Percentiles rank a stretch among this genome's conserved stretches.
Conservation (phyloP, 2,329 filamentous ascomycete species). For the Claviceps lovelessii region DNA sequence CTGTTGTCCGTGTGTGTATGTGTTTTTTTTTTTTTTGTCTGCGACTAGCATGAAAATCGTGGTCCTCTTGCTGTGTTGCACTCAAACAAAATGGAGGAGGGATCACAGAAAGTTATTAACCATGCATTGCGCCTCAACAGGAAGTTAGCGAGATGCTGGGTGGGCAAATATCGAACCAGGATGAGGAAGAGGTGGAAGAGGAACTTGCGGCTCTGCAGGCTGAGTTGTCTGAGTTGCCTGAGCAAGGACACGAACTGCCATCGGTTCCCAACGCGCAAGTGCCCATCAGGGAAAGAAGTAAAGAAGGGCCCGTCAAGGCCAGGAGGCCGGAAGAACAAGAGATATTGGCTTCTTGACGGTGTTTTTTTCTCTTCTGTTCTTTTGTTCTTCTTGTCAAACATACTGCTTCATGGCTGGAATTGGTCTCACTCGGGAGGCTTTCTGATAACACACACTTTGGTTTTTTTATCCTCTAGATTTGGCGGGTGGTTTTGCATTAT, state of each 20-base stretch:
- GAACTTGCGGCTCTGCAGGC: conserved; percentile 70
- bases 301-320: neutral
- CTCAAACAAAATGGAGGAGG: neutral
- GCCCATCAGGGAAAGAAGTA: conserved; percentile 8
- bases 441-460: neutral
- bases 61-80: too few relatives aligned
- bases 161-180: conserved; percentile 77
- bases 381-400: neutral
- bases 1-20: too few relatives aligned
- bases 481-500: conserved; percentile 1
- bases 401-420: neutral
- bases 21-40: too few relatives aligned
- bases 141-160: conserved; percentile 87
- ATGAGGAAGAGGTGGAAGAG: conserved; percentile 96
- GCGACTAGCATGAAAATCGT: too few relatives aligned
- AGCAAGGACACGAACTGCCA: conserved; percentile 14
- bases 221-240: conserved; percentile 20
- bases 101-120: neutral
- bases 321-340: conserved; percentile 19
- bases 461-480: conserved; percentile 2
- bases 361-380: neutral
- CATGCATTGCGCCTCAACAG: conserved; percentile 26
- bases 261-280: conserved; percentile 21
- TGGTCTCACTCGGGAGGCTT: neutral
- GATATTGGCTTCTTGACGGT: conserved; percentile 23